A percentile compares a stretch with the other conserved stretches of the same genome.
These are phyloP conservation scores for Yamagishiella unicocca DNA, from an alignment of 139 green algal species.

Conservation along the genomic window DNA sequence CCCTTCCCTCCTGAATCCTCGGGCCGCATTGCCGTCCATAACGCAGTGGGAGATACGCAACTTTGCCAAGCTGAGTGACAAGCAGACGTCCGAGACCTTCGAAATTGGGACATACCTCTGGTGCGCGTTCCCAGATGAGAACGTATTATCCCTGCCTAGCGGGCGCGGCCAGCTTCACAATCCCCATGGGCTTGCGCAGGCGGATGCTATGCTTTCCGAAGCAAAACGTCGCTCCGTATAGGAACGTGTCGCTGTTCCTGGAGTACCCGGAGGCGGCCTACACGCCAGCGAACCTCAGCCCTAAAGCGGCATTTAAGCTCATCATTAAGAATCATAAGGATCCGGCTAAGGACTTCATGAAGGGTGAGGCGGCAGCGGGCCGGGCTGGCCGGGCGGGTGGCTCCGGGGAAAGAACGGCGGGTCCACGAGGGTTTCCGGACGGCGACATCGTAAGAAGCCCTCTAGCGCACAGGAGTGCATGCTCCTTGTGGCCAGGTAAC, in stretches of 20 bases:
- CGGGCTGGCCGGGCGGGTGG: too few relatives aligned
- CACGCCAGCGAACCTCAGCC: conserved; percentile 67
- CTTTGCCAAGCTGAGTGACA: conserved; percentile 50
- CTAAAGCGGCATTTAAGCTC: conserved; percentile 86
- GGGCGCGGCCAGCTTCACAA: background rate
- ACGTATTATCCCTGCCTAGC: background rate
- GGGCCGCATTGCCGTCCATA: background rate
- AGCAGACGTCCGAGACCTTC: conserved; percentile 78
- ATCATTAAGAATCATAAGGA: conserved; percentile 81
- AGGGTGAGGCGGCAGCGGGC: conserved; percentile 72
- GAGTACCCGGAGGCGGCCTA: conserved; percentile 77
- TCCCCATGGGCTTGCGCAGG: conserved; percentile 63
- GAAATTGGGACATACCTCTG: conserved; percentile 85
- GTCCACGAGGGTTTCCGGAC: too few relatives aligned
- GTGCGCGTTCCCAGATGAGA: conserved; percentile 55
- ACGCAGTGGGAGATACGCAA: conserved; percentile 69
- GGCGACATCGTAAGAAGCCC: too few relatives aligned
- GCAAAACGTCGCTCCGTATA: conserved; percentile 61
- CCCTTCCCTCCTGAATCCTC: too few relatives aligned
- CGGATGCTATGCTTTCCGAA: conserved; percentile 82
- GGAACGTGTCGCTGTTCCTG: conserved; percentile 79
- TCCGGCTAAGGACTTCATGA: conserved; percentile 63
- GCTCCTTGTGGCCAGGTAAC: too few relatives aligned
- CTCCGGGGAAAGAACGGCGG: too few relatives aligned
- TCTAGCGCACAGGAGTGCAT: too few relatives aligned